Conservation (phyloP, 2,329 filamentous ascomycete species). For the Apiospora aurea region DNA sequence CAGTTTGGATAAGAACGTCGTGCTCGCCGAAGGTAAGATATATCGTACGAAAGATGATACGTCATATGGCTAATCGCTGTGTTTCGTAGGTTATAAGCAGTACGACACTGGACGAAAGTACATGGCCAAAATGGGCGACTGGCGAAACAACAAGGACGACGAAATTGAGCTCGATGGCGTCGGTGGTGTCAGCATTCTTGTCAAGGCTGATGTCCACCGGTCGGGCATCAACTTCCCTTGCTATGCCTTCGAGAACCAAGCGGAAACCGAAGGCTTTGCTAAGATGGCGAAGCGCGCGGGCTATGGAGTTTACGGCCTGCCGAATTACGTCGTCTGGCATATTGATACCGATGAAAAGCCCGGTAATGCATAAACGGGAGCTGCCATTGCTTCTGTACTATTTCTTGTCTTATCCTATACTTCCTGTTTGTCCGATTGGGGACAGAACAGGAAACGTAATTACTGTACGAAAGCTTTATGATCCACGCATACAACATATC, state of each 20-base stretch:
- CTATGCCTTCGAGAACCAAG: conserved; percentile 98
- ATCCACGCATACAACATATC: conserved; percentile 36
- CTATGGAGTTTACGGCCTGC: conserved; percentile 89
- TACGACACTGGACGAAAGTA: conserved; percentile 90
- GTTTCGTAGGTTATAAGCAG: conserved; percentile 79
- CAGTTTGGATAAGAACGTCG: conserved; percentile 76
- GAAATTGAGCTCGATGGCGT: conserved; percentile 95
- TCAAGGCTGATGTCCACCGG: conserved; percentile 97
- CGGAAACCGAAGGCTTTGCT: conserved; percentile 97
- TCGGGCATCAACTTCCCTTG: conserved; percentile 97
- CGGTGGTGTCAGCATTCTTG: conserved; percentile 95
- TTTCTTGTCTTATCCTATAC: conserved; percentile 36
- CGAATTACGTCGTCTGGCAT: conserved; percentile 99
- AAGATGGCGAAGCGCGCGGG: conserved; percentile 98
- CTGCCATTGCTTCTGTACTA: conserved; percentile 29
- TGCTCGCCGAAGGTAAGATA: conserved; percentile 84
- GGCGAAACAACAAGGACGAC: conserved; percentile 88
- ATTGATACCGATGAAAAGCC: conserved; percentile 95
- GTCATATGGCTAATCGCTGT: conserved; percentile 26
- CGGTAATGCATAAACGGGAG: conserved; percentile 67
- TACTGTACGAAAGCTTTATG: conserved; percentile 41
- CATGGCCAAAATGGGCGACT: conserved; percentile 91
- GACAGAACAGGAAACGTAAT: conserved; percentile 40
- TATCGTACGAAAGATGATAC: neutral
- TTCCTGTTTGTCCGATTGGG: conserved; percentile 35